A percentile compares a stretch with the other conserved stretches of the same genome.
Conservation (phyloP, 352 stramenopile genomes). For the Stephanocyclus meneghinianus region DNA sequence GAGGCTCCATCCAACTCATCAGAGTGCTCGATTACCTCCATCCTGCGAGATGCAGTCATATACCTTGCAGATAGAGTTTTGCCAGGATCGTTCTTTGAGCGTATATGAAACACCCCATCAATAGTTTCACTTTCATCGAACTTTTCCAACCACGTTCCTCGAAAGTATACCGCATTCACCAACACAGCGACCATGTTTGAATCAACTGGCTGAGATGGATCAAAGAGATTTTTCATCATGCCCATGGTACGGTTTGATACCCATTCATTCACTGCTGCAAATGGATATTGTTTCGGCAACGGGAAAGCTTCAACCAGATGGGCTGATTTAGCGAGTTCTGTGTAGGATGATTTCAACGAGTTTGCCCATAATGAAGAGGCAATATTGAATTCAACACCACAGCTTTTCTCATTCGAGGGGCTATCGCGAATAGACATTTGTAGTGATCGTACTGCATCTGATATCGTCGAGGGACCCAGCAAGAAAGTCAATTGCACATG, state of each 20-base stretch:
- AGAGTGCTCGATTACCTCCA: slow-evolving; percentile 3
- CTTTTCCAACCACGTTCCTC: slow-evolving; percentile 29
- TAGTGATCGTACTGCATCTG: background rate
- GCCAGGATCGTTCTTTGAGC: slow-evolving; percentile 2
- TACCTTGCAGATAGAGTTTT: slow-evolving; percentile 1
- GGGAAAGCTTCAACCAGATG: slow-evolving; percentile 7
- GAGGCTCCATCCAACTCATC: slow-evolving; percentile 6
- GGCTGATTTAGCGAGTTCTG: background rate
- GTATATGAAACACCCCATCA: slow-evolving; percentile 5
- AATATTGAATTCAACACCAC: slow-evolving; percentile 7
- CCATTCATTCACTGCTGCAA: slow-evolving; percentile 26
- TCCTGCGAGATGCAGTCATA: slow-evolving; percentile 15
- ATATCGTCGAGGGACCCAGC: background rate
- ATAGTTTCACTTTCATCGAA: slow-evolving; percentile 27
- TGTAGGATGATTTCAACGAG: slow-evolving; percentile 1
- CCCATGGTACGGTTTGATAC: slow-evolving; percentile 14
- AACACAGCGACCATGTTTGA: slow-evolving; percentile 23
- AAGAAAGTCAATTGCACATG: slow-evolving; percentile 8
- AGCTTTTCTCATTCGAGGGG: background rate
- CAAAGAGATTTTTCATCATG: slow-evolving; percentile 30
- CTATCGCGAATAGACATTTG: background rate
- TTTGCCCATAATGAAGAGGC: slow-evolving; percentile 11
- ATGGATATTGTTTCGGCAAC: slow-evolving; percentile 7
- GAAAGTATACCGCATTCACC: slow-evolving; percentile 40
- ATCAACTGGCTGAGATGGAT: slow-evolving; percentile 16